Conservation (phyloP, 2,329 filamentous ascomycete genomes). For the Bretziella fagacearum region DNA sequence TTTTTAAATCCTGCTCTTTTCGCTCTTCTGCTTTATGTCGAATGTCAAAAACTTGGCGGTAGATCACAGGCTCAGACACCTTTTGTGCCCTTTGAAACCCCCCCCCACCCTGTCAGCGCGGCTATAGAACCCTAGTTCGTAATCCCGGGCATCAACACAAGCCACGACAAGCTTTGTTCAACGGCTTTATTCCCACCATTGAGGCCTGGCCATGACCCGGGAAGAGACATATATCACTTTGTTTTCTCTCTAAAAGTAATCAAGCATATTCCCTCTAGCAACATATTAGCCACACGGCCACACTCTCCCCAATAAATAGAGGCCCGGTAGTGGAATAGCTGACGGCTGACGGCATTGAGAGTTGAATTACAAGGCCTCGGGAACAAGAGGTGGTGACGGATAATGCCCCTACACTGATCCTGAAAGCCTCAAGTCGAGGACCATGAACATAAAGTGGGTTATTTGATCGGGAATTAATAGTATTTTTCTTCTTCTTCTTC, state of each 20-base stretch:
- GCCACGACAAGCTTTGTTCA: background rate
- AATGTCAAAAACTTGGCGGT: too few species aligned
- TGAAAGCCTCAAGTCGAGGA: too few species aligned
- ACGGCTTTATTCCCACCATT: background rate
- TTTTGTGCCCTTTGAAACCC: background rate
- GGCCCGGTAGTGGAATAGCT: too few species aligned
- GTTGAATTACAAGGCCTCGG: too few species aligned
- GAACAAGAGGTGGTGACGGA: too few species aligned
- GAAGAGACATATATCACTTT: background rate
- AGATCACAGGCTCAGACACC: background rate
- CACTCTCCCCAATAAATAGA: too few species aligned
- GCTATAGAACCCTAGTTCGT: background rate
- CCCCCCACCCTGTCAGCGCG: background rate
- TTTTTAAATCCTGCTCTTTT: background rate
- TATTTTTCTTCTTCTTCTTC: too few species aligned
- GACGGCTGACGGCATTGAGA: too few species aligned
- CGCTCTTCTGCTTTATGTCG: background rate
- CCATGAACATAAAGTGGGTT: too few species aligned
- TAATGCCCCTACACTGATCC: too few species aligned
- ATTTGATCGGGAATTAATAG: too few species aligned
- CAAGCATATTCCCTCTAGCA: background rate
- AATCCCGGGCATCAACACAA: conserved; percentile 2
- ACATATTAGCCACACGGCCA: background rate
- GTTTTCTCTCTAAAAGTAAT: background rate
- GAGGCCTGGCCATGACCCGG: background rate